Base-by-base conservation (phyloP, 2,329 filamentous ascomycete genomes). In the Aspergillus ibericus region DNA sequence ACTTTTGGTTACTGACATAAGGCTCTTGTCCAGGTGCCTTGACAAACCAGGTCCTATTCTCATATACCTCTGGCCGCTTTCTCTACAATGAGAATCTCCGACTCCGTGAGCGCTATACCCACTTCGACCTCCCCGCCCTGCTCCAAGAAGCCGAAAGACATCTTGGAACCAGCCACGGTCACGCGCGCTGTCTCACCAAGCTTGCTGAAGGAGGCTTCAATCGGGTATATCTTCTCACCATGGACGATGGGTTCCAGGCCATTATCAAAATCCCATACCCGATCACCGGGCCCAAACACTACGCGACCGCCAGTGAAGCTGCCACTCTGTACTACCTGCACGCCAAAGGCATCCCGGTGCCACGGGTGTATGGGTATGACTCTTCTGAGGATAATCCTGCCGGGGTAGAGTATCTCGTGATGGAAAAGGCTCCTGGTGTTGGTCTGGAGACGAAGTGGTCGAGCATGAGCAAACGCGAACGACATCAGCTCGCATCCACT, bases 341-440 rank as follows among this genome's bases (percentile, higher is more conserved):
- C 22, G 64, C 61, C 4, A 63, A 64, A 40, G 63, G 60, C 13
- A 58, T 68, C 5, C 65, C 65, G 7, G 65, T 68, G 3, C 62
- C 63, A 10, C 18, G 58, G 44, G 46, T 72, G 12, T 66, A 65
- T 61, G 61, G 61, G 4, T 71, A 62, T 53, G 68, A 63, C 20
- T 55, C 65, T 40, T 58, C 60, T 32, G 16, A 51, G 2, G 48
- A 63, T 18, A 70, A 69, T 55, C 38, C 62, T 20, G 60, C 64
- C 40, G 67, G 69, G 3, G 56, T 59, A 1, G 68, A 71, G 42
- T 71, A 71, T 50, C 68, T 70, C 15, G 59, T 70, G 8, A 57
- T 58, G 61, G 53, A 63, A 35, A 54, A 59, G 25, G 58, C 67
- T n/a, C 15, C 57, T 40, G 68, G 68, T n/a, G 54, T 63, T 9